Base-by-base conservation (phyloP, 306 rosid genomes). In the Ormosia semicastrata region DNA sequence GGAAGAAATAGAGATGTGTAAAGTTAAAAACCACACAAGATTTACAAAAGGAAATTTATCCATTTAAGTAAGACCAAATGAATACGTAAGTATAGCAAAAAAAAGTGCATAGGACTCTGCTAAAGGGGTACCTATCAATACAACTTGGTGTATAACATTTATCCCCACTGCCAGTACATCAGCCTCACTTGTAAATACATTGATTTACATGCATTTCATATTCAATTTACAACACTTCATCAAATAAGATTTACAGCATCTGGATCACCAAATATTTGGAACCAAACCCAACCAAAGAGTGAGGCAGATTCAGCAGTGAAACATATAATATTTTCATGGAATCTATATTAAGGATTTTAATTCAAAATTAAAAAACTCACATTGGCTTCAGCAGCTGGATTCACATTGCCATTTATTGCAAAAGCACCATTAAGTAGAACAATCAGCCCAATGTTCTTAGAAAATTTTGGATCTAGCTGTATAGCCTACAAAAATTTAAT, bases 341-440 rank as follows among this genome's bases (percentile, higher is more conserved):
- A n/a, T n/a, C n/a, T n/a, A n/a, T n/a, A n/a, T n/a, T n/a, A n/a
- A n/a, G n/a, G n/a, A n/a, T n/a, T n/a, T n/a, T n/a, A n/a, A n/a
- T n/a, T n/a, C n/a, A 47, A 13, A 67, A 49, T 65, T 39, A 34
- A 41, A 33, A 82, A 66, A 86, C 90, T 78, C 76, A 89, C 97
- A 75, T 94, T 94, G 79, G 98, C 98, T 88, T 94, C 98, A 18
- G 97, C n/a, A n/a, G n/a, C n/a, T n/a, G n/a, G n/a, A n/a, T n/a
- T n/a, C n/a, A n/a, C n/a, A n/a, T n/a, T n/a, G n/a, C n/a, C n/a
- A n/a, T n/a, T n/a, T n/a, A n/a, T n/a, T n/a, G n/a, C n/a, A n/a
- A n/a, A n/a, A n/a, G n/a, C n/a, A n/a, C n/a, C n/a, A n/a, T n/a
- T n/a, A n/a, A n/a, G n/a, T n/a, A n/a, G n/a, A n/a, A n/a, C n/a